Evolutionary conservation across 768 basidiomycete species (phyloP).

Genomic region (Daedaleopsis sinensis): DNA sequence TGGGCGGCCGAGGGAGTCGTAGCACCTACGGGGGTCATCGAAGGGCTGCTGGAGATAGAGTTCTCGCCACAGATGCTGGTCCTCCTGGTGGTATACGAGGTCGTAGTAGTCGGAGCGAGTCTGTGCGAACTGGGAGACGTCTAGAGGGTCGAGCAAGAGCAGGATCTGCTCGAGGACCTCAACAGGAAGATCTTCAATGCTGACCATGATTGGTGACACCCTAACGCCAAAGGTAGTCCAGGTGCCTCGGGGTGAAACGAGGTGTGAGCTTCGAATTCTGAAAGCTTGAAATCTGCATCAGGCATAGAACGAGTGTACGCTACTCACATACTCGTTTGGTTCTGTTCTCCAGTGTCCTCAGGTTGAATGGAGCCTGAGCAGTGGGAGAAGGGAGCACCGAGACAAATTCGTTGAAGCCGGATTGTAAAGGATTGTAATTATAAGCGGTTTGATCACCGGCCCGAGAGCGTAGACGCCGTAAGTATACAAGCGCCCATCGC

Average conservation of each 20-base stretch:
- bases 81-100: constrained; percentile 50
- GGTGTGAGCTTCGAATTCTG: too few species aligned
- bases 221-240: neutral
- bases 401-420: too few species aligned
- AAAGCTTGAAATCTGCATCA: too few species aligned
- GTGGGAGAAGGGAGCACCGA: too few species aligned
- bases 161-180: constrained; percentile 67
- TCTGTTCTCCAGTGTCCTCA: neutral
- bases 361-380: too few species aligned
- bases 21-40: constrained; percentile 63
- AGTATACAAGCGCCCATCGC: too few species aligned
- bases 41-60: constrained; percentile 65
- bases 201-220: constrained; percentile 12
- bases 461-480: too few species aligned
- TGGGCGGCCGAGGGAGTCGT: constrained; percentile 38
- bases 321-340: neutral
- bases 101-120: constrained; percentile 46
- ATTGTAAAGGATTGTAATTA: too few species aligned
- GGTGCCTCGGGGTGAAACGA: too few species aligned
- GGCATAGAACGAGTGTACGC: too few species aligned
- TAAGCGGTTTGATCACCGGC: too few species aligned
- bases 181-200: constrained; percentile 42
- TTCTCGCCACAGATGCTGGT: constrained; percentile 58
- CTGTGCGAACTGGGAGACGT: constrained; percentile 57
- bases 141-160: constrained; percentile 57